A percentile compares a stretch with the other conserved stretches of the same genome.
Evolutionary conservation across 2,329 filamentous ascomycete species (phyloP).

Genomic region (Cladophialophora immunda): DNA sequence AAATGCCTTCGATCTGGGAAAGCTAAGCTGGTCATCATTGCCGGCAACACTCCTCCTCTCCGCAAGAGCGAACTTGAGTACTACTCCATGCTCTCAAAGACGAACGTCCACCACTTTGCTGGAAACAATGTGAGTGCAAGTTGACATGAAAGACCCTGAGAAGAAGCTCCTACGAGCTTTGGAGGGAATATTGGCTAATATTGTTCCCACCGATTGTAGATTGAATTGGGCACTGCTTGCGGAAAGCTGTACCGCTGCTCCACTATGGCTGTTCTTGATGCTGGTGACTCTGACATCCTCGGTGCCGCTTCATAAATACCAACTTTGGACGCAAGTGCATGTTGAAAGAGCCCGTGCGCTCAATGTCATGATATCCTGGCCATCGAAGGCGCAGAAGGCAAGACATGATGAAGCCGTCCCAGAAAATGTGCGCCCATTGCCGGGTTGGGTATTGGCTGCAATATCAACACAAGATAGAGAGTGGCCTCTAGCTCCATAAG

Average conservation of each 20-base stretch:
- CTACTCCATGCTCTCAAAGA: slow-evolving; percentile 62
- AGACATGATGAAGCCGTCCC: slow-evolving; percentile 6
- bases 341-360: neutral
- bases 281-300: slow-evolving; percentile 98
- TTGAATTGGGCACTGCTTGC: slow-evolving; percentile 97
- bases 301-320: slow-evolving; percentile 54
- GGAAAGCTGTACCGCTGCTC: slow-evolving; percentile 99
- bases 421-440: neutral
- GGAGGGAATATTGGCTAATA: slow-evolving; percentile 72
- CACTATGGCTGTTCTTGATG: slow-evolving; percentile 96
- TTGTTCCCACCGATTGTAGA: slow-evolving; percentile 64
- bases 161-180: slow-evolving; percentile 88
- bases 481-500: neutral
- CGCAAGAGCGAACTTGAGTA: slow-evolving; percentile 97
- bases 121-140: slow-evolving; percentile 93
- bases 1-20: slow-evolving; percentile 94
- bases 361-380: slow-evolving; percentile 16
- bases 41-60: slow-evolving; percentile 95
- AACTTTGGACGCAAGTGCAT: neutral
- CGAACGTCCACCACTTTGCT: slow-evolving; percentile 94
- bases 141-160: slow-evolving; percentile 71
- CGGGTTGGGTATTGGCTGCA: neutral
- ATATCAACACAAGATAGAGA: neutral
- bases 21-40: slow-evolving; percentile 97
- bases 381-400: slow-evolving; percentile 10